These are phyloP conservation scores for Suhomyces ambrosiae DNA, from an alignment of 1,139 yeast species.

Conservation along the genomic window DNA sequence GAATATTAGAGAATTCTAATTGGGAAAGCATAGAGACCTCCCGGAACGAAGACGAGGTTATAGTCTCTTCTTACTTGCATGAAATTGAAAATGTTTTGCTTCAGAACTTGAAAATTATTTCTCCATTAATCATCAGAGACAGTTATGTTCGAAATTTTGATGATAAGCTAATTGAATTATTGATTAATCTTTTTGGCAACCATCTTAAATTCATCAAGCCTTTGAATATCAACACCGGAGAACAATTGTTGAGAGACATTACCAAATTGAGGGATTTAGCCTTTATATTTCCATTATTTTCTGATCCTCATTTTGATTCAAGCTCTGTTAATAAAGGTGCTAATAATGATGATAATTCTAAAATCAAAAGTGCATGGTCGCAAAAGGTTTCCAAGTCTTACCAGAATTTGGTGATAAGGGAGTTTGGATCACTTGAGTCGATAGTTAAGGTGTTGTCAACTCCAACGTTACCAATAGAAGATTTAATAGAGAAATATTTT, in stretches of 20 bases:
- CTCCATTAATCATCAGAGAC: conserved; percentile 68
- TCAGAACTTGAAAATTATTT: conserved; percentile 49
- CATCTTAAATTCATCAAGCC: conserved; percentile 65
- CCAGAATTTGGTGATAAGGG: conserved; percentile 50
- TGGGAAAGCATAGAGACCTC: conserved; percentile 62
- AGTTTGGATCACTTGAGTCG: conserved; percentile 57
- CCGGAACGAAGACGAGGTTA: conserved; percentile 45
- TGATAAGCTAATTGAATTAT: conserved; percentile 72
- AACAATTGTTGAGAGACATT: conserved; percentile 77
- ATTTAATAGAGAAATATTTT: conserved; percentile 67
- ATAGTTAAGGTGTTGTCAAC: conserved; percentile 68
- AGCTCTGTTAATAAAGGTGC: conserved; percentile 3
- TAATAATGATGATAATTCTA: background rate
- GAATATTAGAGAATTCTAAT: conserved; percentile 79
- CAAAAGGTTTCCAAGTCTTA: conserved; percentile 39
- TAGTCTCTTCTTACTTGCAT: conserved; percentile 67
- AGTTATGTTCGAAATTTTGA: conserved; percentile 72
- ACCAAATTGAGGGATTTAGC: conserved; percentile 62
- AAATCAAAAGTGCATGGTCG: background rate
- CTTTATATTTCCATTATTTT: conserved; percentile 50
- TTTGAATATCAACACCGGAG: conserved; percentile 69
- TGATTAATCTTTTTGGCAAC: conserved; percentile 58
- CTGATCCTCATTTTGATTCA: conserved; percentile 35
- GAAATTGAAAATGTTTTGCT: conserved; percentile 54
- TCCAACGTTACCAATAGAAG: conserved; percentile 62